Conservation (phyloP, 495 filamentous ascomycete genomes). For the Podospora fimiseda region DNA sequence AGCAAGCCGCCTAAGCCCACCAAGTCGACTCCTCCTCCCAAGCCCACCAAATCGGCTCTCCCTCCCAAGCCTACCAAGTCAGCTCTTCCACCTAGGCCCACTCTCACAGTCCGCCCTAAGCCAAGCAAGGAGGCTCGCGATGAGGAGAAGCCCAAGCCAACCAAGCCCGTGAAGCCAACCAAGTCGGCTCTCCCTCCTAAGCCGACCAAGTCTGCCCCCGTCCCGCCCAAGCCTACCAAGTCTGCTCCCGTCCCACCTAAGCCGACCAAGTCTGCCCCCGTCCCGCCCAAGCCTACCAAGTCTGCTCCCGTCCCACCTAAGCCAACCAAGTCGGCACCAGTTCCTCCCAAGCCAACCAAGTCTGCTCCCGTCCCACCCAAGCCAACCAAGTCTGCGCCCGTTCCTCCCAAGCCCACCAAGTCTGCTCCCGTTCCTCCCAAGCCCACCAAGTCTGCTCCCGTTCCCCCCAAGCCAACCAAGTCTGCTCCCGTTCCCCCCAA, state of each 20-base stretch:
- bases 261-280: neutral
- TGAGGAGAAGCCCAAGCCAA: conserved; percentile 1
- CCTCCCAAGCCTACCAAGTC: neutral
- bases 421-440: neutral
- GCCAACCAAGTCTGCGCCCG: neutral
- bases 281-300: neutral
- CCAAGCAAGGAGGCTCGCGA: neutral
- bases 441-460: neutral
- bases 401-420: neutral
- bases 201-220: conserved; percentile 1
- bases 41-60: neutral
- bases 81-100: conserved; percentile 1
- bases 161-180: conserved; percentile 1
- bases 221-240: neutral
- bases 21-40: neutral
- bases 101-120: neutral
- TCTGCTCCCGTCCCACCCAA: conserved; percentile 1
- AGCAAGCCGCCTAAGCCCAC: conserved; percentile 2
- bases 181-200: neutral
- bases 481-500: neutral
- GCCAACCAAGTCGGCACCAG: neutral
- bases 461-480: neutral
- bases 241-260: too few relatives aligned
- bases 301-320: neutral
- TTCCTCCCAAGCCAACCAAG: neutral